Evolutionary conservation across 148 eudicot species (phyloP).

Genomic region (Rhododendron kiyosumense): DNA sequence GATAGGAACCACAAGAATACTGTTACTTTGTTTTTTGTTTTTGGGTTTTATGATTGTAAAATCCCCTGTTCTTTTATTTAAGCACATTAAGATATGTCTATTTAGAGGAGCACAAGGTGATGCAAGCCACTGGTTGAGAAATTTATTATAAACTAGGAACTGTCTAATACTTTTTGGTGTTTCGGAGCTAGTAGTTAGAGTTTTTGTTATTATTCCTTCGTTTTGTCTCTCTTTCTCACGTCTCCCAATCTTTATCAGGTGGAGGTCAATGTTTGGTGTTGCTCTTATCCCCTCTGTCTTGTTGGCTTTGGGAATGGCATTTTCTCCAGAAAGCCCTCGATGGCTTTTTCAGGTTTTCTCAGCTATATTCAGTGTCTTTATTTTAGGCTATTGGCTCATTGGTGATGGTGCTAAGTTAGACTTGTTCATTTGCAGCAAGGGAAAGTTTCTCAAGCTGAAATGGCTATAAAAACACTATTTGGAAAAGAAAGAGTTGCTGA

Average conservation of each 20-base stretch:
- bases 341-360: slow-evolving; percentile 86
- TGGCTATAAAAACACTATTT: slow-evolving; percentile 44
- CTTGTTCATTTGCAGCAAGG: slow-evolving; percentile 64
- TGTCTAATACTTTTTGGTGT: not conserved
- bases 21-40: no score
- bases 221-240: not conserved
- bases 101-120: not conserved
- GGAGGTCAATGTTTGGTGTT: slow-evolving; percentile 95
- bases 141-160: not conserved
- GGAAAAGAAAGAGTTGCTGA: slow-evolving; percentile 80
- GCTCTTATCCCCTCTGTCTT: slow-evolving; percentile 75
- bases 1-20: not conserved
- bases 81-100: not conserved
- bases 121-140: not conserved
- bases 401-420: not conserved
- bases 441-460: slow-evolving; percentile 67
- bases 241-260: slow-evolving; percentile 40
- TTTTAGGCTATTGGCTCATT: not conserved
- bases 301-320: slow-evolving; percentile 82
- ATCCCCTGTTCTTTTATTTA: not conserved
- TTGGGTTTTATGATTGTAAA: not conserved
- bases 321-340: slow-evolving; percentile 96
- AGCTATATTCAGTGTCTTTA: not conserved
- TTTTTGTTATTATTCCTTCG: not conserved
- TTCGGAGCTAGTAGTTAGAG: not conserved